These are phyloP conservation scores for Exserohilum turcica DNA, from an alignment of 2,329 filamentous ascomycete genomes.

Conservation along the genomic window DNA sequence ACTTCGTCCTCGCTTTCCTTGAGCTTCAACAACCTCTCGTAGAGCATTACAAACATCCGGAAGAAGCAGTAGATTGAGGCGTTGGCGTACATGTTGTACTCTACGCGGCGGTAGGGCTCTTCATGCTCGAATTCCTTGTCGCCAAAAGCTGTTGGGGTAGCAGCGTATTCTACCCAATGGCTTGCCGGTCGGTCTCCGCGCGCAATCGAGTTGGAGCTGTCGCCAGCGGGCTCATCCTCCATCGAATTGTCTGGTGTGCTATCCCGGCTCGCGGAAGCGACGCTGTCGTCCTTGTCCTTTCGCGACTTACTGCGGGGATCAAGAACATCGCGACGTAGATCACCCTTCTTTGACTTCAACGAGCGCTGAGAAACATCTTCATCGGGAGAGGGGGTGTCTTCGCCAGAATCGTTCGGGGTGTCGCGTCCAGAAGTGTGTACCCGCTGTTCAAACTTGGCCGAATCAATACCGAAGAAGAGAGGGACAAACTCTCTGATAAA, in stretches of 20 bases:
- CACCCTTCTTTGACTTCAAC: slow-evolving; percentile 68
- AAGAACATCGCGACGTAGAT: slow-evolving; percentile 82
- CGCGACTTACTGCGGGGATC: slow-evolving; percentile 76
- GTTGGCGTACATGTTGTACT: slow-evolving; percentile 91
- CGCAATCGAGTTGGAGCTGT: slow-evolving; percentile 60
- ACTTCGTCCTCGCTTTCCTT: slow-evolving; percentile 80
- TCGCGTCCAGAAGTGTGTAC: slow-evolving; percentile 55
- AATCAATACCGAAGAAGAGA: slow-evolving; percentile 57
- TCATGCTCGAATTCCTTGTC: slow-evolving; percentile 72
- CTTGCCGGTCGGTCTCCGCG: slow-evolving; percentile 66
- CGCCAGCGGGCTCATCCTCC: slow-evolving; percentile 74
- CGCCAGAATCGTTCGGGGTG: slow-evolving; percentile 52
- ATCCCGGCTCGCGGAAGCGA: slow-evolving; percentile 80
- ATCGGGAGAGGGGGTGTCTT: slow-evolving; percentile 70
- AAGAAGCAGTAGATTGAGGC: slow-evolving; percentile 93
- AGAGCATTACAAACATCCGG: slow-evolving; percentile 89
- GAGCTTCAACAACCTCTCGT: slow-evolving; percentile 79
- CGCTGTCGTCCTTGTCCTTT: slow-evolving; percentile 77
- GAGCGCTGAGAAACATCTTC: slow-evolving; percentile 70
- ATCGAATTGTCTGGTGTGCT: slow-evolving; percentile 85
- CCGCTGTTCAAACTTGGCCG: slow-evolving; percentile 67
- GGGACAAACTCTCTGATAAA: slow-evolving; percentile 58
- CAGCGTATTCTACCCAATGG: slow-evolving; percentile 67
- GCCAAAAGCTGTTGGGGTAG: slow-evolving; percentile 61
- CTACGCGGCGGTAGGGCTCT: slow-evolving; percentile 77